phyloP scores from a whole-genome alignment of 768 basidiomycete genomes.

The Suillus spraguei region DNA sequence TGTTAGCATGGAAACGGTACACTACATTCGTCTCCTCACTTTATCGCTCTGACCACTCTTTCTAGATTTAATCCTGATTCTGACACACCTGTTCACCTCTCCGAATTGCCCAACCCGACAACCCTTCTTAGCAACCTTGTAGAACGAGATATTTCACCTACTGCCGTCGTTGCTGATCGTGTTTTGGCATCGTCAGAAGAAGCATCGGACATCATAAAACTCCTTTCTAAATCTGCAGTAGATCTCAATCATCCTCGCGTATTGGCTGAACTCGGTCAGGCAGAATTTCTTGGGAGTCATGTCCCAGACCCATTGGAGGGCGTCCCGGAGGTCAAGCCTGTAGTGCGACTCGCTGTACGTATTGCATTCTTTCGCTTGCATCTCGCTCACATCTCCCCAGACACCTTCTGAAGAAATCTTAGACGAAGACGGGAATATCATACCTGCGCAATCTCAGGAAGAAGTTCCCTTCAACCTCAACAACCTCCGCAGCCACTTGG shows the following conservation, averaged over 20 bases:
- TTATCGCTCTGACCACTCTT: constrained; percentile 17
- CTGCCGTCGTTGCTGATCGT: constrained; percentile 59
- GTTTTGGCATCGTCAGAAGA: constrained; percentile 56
- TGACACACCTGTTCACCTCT: constrained; percentile 19
- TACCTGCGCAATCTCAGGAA: constrained; percentile 23
- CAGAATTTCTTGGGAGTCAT: constrained; percentile 46
- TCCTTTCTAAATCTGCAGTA: constrained; percentile 62
- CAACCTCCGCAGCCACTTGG: constrained; percentile 69
- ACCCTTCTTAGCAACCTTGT: constrained; percentile 48
- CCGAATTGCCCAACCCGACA: constrained; percentile 18
- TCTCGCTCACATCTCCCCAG: constrained; percentile 13
- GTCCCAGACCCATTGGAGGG: constrained; percentile 45
- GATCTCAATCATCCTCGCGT: constrained; percentile 51
- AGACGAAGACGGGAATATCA: constrained; percentile 23
- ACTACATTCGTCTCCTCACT: constrained; percentile 18
- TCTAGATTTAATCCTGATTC: constrained; percentile 44
- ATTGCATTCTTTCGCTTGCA: neutral
- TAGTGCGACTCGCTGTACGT: constrained; percentile 48
- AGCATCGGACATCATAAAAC: constrained; percentile 54
- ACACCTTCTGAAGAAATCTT: constrained; percentile 22
- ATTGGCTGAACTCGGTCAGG: constrained; percentile 57
- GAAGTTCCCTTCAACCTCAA: constrained; percentile 77
- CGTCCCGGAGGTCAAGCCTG: constrained; percentile 67
- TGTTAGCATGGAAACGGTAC: constrained; percentile 59
- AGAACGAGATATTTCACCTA: constrained; percentile 50